Base-by-base conservation (phyloP, 805 yeast species). In the Metschnikowia colocasiae region DNA sequence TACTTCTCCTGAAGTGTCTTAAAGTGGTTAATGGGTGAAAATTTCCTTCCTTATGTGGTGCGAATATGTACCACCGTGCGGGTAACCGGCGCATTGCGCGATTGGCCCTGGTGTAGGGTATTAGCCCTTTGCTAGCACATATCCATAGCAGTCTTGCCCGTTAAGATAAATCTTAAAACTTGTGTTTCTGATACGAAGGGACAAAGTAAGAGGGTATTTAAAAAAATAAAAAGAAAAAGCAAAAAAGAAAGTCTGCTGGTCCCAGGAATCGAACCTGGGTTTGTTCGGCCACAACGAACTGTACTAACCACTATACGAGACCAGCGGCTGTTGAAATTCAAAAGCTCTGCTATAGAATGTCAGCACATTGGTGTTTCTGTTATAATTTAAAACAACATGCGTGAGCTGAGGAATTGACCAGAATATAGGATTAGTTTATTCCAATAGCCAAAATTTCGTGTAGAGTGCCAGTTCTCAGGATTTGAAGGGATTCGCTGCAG, bases 201-300 rank as follows among this genome's bases (percentile, higher is more conserved):
- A n/a, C n/a, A n/a, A n/a, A n/a, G n/a, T n/a, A n/a, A n/a, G n/a
- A n/a, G n/a, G n/a, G n/a, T n/a, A n/a, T n/a, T n/a, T n/a, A n/a
- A n/a, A n/a, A n/a, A n/a, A n/a, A 8, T 3, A 19, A 29, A 7
- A 9, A 10, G 1, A 44, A 38, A 38, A 22, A 20, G 3, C 13
- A 6, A 15, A 22, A n/a, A 29, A 35, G n/a, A 68, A 63, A 56
- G 50, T 50, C 16, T 79, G 83, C 83, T 82, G 82, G 73, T 70
- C 74, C 83, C 83, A 75, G 79, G 83, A 79, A 79, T 79, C 83
- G 84, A 79, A 79, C 83, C 77, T 76, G 81, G 83, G 83, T 79
- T 76, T 79, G 78, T 69, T 76, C 83, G 79, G 83, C 83, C 83
- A 79, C 83, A 79, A 79, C 80, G 83, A 77, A 68, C 77, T 78